A percentile compares a stretch with the other conserved stretches of the same genome.
Evolutionary conservation across 2,329 filamentous ascomycete species (phyloP).

Genomic region (Diaporthe citri): DNA sequence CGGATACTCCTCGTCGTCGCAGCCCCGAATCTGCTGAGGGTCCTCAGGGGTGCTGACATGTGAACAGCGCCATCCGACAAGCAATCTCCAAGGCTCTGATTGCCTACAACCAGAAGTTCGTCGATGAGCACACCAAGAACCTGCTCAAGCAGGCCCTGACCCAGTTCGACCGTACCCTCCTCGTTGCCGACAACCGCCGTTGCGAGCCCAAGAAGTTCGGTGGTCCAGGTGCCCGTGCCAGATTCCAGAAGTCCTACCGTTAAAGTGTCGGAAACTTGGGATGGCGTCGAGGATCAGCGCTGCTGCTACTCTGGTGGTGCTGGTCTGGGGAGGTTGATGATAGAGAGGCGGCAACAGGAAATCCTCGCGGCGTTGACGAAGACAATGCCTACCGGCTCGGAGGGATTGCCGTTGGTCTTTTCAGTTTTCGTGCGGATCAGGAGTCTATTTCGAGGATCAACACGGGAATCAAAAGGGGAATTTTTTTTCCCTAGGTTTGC

Average conservation of each 20-base stretch:
- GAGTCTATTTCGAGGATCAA: constrained; percentile 40
- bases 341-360: constrained; percentile 35
- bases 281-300: constrained; percentile 39
- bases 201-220: constrained; percentile 99
- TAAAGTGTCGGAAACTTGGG: constrained; percentile 63
- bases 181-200: constrained; percentile 98
- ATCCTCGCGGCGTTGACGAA: constrained; percentile 36
- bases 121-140: constrained; percentile 99
- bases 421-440: constrained; percentile 47
- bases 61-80: constrained; percentile 84
- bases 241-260: constrained; percentile 99
- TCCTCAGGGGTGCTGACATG: constrained; percentile 30
- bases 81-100: constrained; percentile 98
- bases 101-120: constrained; percentile 83
- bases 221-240: constrained; percentile 92
- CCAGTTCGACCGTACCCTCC: constrained; percentile 77
- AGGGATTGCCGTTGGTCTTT: constrained; percentile 40
- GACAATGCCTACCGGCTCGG: constrained; percentile 32
- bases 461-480: constrained; percentile 47
- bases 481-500: constrained; percentile 57
- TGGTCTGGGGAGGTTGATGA: constrained; percentile 40
- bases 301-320: constrained; percentile 47
- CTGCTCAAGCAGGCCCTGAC: constrained; percentile 97
- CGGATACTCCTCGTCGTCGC: neutral
- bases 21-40: neutral